Percentiles rank a stretch among this genome's conserved stretches.
Evolutionary conservation across 768 basidiomycete genomes (phyloP).

Genomic region (Dendrothele bispora): DNA sequence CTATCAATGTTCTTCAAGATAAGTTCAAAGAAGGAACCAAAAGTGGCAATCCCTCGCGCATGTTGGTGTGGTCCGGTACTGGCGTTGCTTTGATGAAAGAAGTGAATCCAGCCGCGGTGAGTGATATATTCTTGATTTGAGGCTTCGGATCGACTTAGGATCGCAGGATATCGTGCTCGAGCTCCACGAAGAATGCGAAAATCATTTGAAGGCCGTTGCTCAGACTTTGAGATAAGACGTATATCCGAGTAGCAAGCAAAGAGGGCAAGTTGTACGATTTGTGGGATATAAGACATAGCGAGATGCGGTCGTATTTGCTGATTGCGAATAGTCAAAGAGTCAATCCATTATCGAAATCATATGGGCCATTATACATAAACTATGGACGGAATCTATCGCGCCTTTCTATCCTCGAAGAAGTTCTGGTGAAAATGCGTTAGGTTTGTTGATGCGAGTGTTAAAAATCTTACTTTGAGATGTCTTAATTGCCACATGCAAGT

Average conservation of each 20-base stretch:
- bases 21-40: slow-evolving; percentile 47
- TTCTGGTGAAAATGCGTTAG: slow-evolving; percentile 40
- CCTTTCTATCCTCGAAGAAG: slow-evolving; percentile 87
- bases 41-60: slow-evolving; percentile 46
- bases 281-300: too few species aligned
- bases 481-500: slow-evolving; percentile 94
- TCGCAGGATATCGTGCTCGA: slow-evolving; percentile 56
- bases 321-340: too few species aligned
- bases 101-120: slow-evolving; percentile 38
- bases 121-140: slow-evolving; percentile 23
- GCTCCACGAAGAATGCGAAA: slow-evolving; percentile 46
- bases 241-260: not conserved
- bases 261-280: too few species aligned
- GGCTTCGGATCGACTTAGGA: not conserved
- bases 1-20: slow-evolving; percentile 39
- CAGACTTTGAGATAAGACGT: slow-evolving; percentile 5
- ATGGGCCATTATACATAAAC: too few species aligned
- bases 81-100: slow-evolving; percentile 58
- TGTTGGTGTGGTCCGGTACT: slow-evolving; percentile 69
- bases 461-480: slow-evolving; percentile 76
- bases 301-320: too few species aligned
- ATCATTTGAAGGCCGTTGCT: slow-evolving; percentile 29
- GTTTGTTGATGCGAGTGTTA: not conserved
- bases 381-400: too few species aligned
- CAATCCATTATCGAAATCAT: too few species aligned